phyloP scores from a whole-genome alignment of 768 basidiomycete genomes.

The Mycena rosella region DNA sequence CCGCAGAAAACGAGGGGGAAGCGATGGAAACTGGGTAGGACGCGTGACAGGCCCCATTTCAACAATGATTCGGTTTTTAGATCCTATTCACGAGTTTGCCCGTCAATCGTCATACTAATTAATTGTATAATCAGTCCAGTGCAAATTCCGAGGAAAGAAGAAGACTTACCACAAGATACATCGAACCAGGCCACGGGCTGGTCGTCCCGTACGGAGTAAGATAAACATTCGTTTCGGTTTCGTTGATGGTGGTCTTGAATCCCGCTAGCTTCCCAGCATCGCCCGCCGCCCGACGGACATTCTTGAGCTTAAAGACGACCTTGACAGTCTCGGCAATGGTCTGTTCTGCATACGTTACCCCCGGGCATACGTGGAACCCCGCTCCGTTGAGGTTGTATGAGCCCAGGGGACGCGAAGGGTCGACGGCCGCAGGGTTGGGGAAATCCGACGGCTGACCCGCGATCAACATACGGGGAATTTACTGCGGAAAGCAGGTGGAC shows the following conservation, averaged over 20 bases:
- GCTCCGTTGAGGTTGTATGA: constrained; percentile 46
- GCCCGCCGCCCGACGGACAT: constrained; percentile 61
- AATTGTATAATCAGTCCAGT: neutral
- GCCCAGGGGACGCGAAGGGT: constrained; percentile 22
- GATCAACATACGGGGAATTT: neutral
- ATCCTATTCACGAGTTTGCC: too few relatives aligned
- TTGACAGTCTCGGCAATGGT: constrained; percentile 59
- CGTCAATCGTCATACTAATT: constrained; percentile 2
- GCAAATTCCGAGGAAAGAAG: neutral
- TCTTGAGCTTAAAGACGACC: constrained; percentile 59
- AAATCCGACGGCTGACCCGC: constrained; percentile 30
- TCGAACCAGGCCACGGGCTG: constrained; percentile 53
- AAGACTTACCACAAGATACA: constrained; percentile 49
- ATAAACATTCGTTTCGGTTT: constrained; percentile 52
- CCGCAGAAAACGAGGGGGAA: too few relatives aligned
- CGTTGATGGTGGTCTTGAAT: constrained; percentile 45
- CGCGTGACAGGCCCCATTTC: too few relatives aligned
- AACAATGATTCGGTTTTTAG: too few relatives aligned
- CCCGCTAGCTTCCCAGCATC: constrained; percentile 54
- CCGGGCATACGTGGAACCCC: constrained; percentile 58
- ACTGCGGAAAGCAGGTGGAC: neutral
- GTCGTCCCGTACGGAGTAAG: constrained; percentile 50
- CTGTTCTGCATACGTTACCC: constrained; percentile 50
- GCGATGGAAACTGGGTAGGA: too few relatives aligned
- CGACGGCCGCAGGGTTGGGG: constrained; percentile 29